A percentile compares a stretch with the other conserved stretches of the same genome.
These are phyloP conservation scores for Picochlorum sp. DNA, from an alignment of 139 green algal genomes.

Conservation along the genomic window DNA sequence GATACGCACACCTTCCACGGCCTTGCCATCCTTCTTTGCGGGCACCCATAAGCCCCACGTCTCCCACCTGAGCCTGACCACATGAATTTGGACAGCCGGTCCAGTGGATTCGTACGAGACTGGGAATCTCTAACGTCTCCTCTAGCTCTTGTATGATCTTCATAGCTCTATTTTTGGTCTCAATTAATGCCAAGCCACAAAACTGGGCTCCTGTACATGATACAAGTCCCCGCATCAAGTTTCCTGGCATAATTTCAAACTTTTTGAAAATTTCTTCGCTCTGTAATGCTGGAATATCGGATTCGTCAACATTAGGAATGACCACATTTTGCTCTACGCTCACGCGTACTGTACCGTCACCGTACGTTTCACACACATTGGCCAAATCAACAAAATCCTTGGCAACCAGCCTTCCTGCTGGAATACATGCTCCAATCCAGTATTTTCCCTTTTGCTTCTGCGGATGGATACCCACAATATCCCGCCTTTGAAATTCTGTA, in stretches of 20 bases:
- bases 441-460: slow-evolving; percentile 77
- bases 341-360: slow-evolving; percentile 78
- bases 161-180: slow-evolving; percentile 84
- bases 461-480: slow-evolving; percentile 81
- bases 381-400: slow-evolving; percentile 76
- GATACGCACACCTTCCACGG: slow-evolving; percentile 83
- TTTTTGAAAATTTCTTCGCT: slow-evolving; percentile 79
- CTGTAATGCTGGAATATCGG: slow-evolving; percentile 70
- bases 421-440: slow-evolving; percentile 72
- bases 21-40: slow-evolving; percentile 82
- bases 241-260: slow-evolving; percentile 44
- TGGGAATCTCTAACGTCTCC: slow-evolving; percentile 66
- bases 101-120: slow-evolving; percentile 87
- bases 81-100: slow-evolving; percentile 98
- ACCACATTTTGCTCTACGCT: slow-evolving; percentile 96
- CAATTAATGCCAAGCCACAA: slow-evolving; percentile 88
- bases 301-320: slow-evolving; percentile 78
- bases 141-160: slow-evolving; percentile 75
- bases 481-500: slow-evolving; percentile 54
- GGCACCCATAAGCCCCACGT: slow-evolving; percentile 91
- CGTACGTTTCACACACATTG: slow-evolving; percentile 69
- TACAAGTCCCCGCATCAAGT: slow-evolving; percentile 37
- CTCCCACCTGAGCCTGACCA: slow-evolving; percentile 74
- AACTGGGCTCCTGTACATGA: slow-evolving; percentile 96
- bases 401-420: slow-evolving; percentile 69